Evolutionary conservation across 2,329 filamentous ascomycete species (phyloP), one percentile per base, ranked within the genome.

Genomic region (Rugonectria rugulosa): DNA sequence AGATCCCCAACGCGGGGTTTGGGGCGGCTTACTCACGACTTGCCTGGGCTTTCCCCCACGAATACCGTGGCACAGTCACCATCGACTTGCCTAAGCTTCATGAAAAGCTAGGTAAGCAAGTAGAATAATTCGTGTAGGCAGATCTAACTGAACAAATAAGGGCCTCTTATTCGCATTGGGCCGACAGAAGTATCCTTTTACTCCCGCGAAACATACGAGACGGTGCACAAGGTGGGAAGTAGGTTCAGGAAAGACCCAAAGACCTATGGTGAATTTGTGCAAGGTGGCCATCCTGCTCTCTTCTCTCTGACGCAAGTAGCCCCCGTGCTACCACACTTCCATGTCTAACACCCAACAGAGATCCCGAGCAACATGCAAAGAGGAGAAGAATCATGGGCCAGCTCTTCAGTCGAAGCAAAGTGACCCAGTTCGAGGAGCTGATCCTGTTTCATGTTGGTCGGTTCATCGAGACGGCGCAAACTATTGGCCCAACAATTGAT

Each of bases 351-450:
- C 3, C 1, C 9, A 2, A 19, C 8, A 65, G 65, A 21, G 58
- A 69, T 15, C 63, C 63, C 2, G 52, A 57, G 11, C 67, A 70
- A 7, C 69, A 70, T 48, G 44, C 67, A 3, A 66, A 69, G 32
- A 50, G 68, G 9, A 59, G 69, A 40, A 65, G 68, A 12, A 56
- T 71, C 3, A 68, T 71, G 60, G 68, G 66, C 1, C 68, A 69
- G 20, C 24, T 71, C 0, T 71, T 66, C 40, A 70, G 61, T 17
- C 51, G 65, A 17, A 69, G 57, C 8, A 71, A 69, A 24, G 62
- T 71, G 7, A 40, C 54, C 0, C 61, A 66, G 11, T 38, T 70
- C 1, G 66, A 70, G 49, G 53, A 49, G 0, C 50, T 70, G 1
- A 70, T 70, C 49, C 11, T 59, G 2, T 48, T 61, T 23, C 63